These are phyloP conservation scores for Solanum pennellii DNA, from an alignment of 257 asterid species.

Conservation along the genomic window DNA sequence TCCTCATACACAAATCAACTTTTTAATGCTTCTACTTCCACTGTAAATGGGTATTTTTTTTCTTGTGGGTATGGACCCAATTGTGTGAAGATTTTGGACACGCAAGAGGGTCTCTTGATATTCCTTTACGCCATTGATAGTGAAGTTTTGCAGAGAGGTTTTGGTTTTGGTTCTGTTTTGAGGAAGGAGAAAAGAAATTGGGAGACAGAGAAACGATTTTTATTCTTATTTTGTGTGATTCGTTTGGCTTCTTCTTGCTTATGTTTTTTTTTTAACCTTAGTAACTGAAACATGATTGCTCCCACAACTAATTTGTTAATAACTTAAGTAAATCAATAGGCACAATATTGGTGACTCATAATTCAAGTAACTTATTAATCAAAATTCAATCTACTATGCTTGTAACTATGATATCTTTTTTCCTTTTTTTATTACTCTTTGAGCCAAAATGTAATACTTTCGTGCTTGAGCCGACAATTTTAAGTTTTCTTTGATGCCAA, in stretches of 20 bases:
- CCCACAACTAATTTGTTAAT: too few species aligned
- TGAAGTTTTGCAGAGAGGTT: slow-evolving; percentile 17
- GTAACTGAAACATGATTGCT: too few species aligned
- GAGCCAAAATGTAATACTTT: too few species aligned
- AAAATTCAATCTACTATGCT: too few species aligned
- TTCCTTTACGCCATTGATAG: slow-evolving; percentile 56
- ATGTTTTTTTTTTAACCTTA: too few species aligned
- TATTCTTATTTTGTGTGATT: not conserved
- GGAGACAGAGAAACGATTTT: not conserved
- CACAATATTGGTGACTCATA: too few species aligned
- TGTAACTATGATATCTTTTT: too few species aligned
- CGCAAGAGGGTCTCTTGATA: slow-evolving; percentile 30
- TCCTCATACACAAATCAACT: slow-evolving; percentile 23
- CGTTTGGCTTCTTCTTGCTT: slow-evolving; percentile 20
- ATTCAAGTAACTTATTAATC: too few species aligned
- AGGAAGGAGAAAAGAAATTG: not conserved
- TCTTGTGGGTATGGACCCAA: slow-evolving; percentile 2
- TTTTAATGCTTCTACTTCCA: not conserved
- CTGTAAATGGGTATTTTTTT: not conserved
- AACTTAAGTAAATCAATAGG: too few species aligned
- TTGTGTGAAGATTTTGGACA: slow-evolving; percentile 33
- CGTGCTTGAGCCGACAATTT: too few species aligned
- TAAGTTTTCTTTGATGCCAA: too few species aligned
- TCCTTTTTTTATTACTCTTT: too few species aligned
- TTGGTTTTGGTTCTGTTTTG: not conserved